A percentile compares a stretch with the other conserved stretches of the same genome.
Evolutionary conservation across 163 green algal species (phyloP).

Genomic region (Scenedesmus sp.): DNA sequence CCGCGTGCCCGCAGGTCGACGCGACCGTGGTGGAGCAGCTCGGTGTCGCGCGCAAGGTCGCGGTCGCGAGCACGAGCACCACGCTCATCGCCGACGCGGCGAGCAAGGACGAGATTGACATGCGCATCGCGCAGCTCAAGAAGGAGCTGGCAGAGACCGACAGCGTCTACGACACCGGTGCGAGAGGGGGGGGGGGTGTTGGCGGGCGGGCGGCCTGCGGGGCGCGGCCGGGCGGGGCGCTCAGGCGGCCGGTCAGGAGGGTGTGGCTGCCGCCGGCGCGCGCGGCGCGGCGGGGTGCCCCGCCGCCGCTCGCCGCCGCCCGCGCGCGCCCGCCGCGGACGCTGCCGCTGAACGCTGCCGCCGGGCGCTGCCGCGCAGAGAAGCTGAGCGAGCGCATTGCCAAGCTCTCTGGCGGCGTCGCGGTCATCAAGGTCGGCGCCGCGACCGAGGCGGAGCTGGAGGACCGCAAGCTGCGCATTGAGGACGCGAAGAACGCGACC

Average conservation of each 20-base stretch:
- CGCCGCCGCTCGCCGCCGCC: too few relatives aligned
- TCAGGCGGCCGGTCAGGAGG: too few relatives aligned
- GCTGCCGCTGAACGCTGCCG: too few relatives aligned
- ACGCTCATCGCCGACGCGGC: constrained; percentile 96
- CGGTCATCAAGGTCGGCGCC: constrained; percentile 82
- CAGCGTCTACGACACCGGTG: constrained; percentile 89
- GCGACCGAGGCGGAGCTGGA: constrained; percentile 98
- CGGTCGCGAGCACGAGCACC: constrained; percentile 77
- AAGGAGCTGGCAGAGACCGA: constrained; percentile 97
- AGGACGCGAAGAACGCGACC: constrained; percentile 99
- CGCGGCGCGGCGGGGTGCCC: too few relatives aligned
- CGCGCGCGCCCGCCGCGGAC: too few relatives aligned
- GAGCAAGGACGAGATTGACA: constrained; percentile 95
- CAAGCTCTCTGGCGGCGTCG: constrained; percentile 94
- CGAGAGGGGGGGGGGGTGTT: too few relatives aligned
- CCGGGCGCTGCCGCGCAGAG: too few relatives aligned
- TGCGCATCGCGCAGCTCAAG: constrained; percentile 94
- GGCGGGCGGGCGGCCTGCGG: too few relatives aligned
- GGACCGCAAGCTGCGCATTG: constrained; percentile 98
- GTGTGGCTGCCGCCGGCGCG: too few relatives aligned
- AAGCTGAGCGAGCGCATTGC: constrained; percentile 98
- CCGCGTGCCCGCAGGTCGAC: constrained; percentile 68
- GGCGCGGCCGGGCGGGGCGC: too few relatives aligned
- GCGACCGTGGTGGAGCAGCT: constrained; percentile 87
- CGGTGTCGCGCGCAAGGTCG: constrained; percentile 92